Evolutionary conservation across 2,329 filamentous ascomycete species (phyloP), one percentile per base, ranked within the genome.

Genomic region (Parastagonospora avenae): DNA sequence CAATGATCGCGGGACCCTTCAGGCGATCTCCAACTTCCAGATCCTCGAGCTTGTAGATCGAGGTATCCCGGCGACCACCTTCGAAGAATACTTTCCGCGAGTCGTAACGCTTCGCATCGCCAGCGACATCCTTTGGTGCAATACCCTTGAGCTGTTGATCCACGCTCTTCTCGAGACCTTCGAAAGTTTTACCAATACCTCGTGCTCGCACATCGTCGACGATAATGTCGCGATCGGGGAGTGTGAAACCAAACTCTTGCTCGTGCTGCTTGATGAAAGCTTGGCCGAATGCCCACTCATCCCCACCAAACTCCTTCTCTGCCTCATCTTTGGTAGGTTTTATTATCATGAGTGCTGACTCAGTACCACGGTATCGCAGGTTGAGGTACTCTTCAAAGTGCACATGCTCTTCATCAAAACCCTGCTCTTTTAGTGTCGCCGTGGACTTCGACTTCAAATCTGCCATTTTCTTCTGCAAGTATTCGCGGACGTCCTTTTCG

Each of bases 301-400:
- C 84, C 6, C 85, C 86, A 19, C 73, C 78, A 57, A 83, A 89
- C 11, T 81, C 77, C 33, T 81, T 80, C 52, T 84, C 76, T 0
- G 80, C 80, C 49, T 90, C 86, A 43, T 85, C 82, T 32, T 81
- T 75, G 2, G 74, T 82, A 0, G 92, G 91, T 72, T 88, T 91
- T 57, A 94, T 77, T 41, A 96, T 85, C 92, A 96, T 97, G 36
- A 96, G 80, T 1, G 92, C 90, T 7, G 91, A 95, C 69, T 96
- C 92, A 0, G 92, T 96, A 9, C 92, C 92, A 31, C 91, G 85
- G 66, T 96, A 96, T 50, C 92, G 82, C 87, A 97, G 92, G 70
- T 97, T 96, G 49, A 97, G 83, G 66, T 96, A 97, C 68, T 96
- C 90, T 70, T 96, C 92, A 65, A 93, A 96, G 0, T 86, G 81